Evolutionary conservation across 2,329 filamentous ascomycete genomes (phyloP).

Genomic region (Hirsutella minnesotensis): DNA sequence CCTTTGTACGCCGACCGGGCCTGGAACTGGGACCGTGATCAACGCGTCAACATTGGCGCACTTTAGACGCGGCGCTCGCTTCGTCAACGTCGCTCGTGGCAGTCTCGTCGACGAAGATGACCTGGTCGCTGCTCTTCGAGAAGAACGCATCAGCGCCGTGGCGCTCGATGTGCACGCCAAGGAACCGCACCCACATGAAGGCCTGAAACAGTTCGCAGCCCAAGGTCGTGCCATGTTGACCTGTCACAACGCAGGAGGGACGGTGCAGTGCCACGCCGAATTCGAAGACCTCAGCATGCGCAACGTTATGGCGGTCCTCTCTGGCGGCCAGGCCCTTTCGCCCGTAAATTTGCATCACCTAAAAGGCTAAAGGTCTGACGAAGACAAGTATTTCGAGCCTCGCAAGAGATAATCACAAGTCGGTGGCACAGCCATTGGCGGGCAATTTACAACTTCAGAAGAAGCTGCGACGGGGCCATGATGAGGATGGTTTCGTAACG

Average conservation of each 20-base stretch:
- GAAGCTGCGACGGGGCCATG: not conserved
- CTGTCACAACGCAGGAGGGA: conserved; percentile 57
- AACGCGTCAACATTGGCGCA: conserved; percentile 30
- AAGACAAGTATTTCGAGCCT: no score
- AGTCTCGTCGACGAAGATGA: conserved; percentile 54
- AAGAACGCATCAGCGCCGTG: conserved; percentile 34
- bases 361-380: not conserved
- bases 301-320: conserved; percentile 50
- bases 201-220: conserved; percentile 27
- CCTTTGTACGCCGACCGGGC: conserved; percentile 43
- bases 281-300: conserved; percentile 57
- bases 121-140: conserved; percentile 44
- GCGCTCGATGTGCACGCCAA: conserved; percentile 53
- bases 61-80: conserved; percentile 42
- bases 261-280: conserved; percentile 52
- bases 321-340: conserved; percentile 38
- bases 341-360: conserved; percentile 51
- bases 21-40: conserved; percentile 30
- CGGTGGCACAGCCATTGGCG: no score
- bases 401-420: no score
- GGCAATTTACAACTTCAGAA: no score
- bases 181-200: conserved; percentile 42
- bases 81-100: conserved; percentile 57
- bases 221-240: conserved; percentile 42
- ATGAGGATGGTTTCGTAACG: no score